A percentile compares a stretch with the other conserved stretches of the same genome.
Evolutionary conservation across 345 rosid genomes (phyloP).

Genomic region (Clausena lansium): DNA sequence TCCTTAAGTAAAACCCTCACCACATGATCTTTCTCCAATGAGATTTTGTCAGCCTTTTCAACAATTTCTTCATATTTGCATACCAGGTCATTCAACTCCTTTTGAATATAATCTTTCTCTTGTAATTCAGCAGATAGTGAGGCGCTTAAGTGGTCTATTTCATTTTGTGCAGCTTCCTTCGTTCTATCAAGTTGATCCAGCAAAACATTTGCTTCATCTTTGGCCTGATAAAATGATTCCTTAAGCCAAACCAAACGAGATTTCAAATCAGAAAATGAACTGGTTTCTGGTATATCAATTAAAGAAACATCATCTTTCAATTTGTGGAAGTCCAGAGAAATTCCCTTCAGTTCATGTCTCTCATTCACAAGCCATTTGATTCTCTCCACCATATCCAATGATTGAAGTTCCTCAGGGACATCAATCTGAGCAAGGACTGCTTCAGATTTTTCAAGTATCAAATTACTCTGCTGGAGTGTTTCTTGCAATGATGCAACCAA

Average conservation of each 20-base stretch:
- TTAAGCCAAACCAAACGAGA: conserved; percentile 62
- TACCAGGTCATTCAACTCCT: conserved; percentile 43
- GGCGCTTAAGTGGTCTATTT: conserved; percentile 53
- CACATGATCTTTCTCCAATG: conserved; percentile 56
- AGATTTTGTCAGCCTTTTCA: conserved; percentile 38
- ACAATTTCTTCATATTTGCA: conserved; percentile 40
- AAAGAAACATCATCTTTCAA: conserved; percentile 53
- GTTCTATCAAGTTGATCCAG: conserved; percentile 45
- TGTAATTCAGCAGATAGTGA: conserved; percentile 54
- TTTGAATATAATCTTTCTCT: conserved; percentile 57
- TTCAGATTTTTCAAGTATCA: conserved; percentile 54
- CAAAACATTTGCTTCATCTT: conserved; percentile 46
- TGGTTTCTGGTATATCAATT: conserved; percentile 62
- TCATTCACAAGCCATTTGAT: conserved; percentile 66
- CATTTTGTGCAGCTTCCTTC: conserved; percentile 42
- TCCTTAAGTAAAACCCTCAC: conserved; percentile 52
- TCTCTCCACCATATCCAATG: conserved; percentile 51
- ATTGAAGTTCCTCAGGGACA: conserved; percentile 56
- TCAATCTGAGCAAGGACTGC: conserved; percentile 42
- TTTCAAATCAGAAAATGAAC: conserved; percentile 52
- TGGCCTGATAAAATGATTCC: conserved; percentile 56
- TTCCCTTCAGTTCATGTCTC: conserved; percentile 48
- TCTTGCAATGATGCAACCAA: conserved; percentile 65
- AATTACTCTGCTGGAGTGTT: conserved; percentile 43
- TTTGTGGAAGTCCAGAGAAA: conserved; percentile 50